Conservation (phyloP, 306 rosid genomes). For the Quillaja saponaria region DNA sequence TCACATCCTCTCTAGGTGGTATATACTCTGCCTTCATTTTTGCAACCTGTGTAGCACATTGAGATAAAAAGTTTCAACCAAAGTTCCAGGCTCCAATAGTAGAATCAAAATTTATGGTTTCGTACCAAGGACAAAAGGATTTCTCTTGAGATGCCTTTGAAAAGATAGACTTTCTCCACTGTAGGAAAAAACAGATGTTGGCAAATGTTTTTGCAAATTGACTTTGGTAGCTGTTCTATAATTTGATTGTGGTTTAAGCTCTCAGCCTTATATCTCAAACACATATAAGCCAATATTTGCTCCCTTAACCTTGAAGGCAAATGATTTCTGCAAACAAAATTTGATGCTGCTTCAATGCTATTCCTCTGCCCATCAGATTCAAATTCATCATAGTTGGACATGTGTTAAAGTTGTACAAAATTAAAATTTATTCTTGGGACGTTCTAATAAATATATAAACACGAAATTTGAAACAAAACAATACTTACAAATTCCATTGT, state of each 20-base stretch:
- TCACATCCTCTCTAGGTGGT: conserved; percentile 92
- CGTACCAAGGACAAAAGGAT: conserved; percentile 55
- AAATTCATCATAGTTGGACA: conserved; percentile 15
- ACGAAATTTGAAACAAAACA: no score
- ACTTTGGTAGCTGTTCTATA: conserved; percentile 82
- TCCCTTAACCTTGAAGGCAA: conserved; percentile 68
- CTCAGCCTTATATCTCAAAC: conserved; percentile 88
- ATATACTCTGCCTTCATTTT: conserved; percentile 85
- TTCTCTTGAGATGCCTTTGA: conserved; percentile 73
- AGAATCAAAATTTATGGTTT: conserved; percentile 9
- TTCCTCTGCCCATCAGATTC: conserved; percentile 57
- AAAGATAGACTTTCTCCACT: conserved; percentile 69
- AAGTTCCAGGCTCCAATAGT: no score
- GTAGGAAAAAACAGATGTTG: conserved; percentile 71
- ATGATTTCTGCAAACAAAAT: conserved; percentile 70
- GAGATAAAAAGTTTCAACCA: not conserved
- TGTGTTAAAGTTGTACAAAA: not conserved
- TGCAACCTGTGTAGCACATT: conserved; percentile 52
- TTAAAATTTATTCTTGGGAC: no score
- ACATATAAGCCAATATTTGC: conserved; percentile 90
- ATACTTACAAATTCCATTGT: conserved; percentile 89
- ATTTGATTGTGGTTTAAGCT: conserved; percentile 77
- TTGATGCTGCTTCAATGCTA: conserved; percentile 85
- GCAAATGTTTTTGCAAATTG: conserved; percentile 73
- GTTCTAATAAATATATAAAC: no score